Percentiles rank a stretch among this genome's conserved stretches.
Conservation (phyloP, 768 basidiomycete genomes). For the Neoboletus brunneissimus region DNA sequence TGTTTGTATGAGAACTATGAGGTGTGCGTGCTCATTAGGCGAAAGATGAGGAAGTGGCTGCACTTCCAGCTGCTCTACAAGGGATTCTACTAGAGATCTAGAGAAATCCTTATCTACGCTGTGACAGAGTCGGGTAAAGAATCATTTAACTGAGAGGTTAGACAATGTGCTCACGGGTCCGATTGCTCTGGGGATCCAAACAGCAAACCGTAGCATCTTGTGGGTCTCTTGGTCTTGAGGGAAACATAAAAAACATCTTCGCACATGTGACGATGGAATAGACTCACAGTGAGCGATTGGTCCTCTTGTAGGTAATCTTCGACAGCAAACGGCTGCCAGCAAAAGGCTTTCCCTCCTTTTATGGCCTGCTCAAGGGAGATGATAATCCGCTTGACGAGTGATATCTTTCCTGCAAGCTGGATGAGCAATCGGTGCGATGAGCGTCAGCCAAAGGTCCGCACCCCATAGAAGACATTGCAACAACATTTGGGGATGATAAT, state of each 20-base stretch:
- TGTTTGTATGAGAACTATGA: slow-evolving; percentile 82
- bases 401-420: slow-evolving; percentile 63
- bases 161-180: slow-evolving; percentile 42
- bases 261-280: neutral
- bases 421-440: slow-evolving; percentile 1
- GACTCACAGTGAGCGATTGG: slow-evolving; percentile 20
- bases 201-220: slow-evolving; percentile 48
- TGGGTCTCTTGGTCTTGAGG: slow-evolving; percentile 14
- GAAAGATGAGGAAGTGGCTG: slow-evolving; percentile 68
- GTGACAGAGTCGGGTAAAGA: neutral
- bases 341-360: slow-evolving; percentile 12
- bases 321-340: slow-evolving; percentile 53
- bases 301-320: slow-evolving; percentile 40
- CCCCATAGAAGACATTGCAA: slow-evolving; percentile 93
- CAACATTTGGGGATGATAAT: slow-evolving; percentile 93
- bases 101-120: slow-evolving; percentile 59
- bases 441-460: slow-evolving; percentile 34
- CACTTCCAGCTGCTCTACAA: slow-evolving; percentile 64
- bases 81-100: slow-evolving; percentile 51
- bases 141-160: neutral
- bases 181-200: slow-evolving; percentile 45
- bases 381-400: slow-evolving; percentile 81
- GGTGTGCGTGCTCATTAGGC: slow-evolving; percentile 76
- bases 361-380: slow-evolving; percentile 52
- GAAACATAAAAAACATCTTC: neutral